phyloP scores from a whole-genome alignment of 768 basidiomycete species.

The Tricholoma terreum region DNA sequence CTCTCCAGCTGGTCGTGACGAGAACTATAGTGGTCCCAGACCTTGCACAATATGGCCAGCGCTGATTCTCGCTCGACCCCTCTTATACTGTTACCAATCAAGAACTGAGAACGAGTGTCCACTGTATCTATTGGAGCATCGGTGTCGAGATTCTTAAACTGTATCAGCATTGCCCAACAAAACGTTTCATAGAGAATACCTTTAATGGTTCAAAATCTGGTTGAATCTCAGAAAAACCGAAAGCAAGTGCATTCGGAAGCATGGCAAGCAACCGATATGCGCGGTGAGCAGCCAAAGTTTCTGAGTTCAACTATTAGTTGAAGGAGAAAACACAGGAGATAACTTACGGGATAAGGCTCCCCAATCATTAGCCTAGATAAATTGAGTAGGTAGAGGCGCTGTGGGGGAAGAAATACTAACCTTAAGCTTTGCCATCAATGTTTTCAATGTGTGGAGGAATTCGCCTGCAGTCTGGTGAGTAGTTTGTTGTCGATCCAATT shows the following conservation, averaged over 20 bases:
- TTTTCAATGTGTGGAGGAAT: conserved; percentile 57
- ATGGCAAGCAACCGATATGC: conserved; percentile 38
- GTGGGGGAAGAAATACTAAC: conserved; percentile 23
- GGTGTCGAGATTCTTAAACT: conserved; percentile 49
- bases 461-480: conserved; percentile 51
- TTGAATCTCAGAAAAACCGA: conserved; percentile 43
- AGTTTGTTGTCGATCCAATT: conserved; percentile 44
- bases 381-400: background rate
- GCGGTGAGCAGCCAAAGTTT: conserved; percentile 49
- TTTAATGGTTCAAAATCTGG: conserved; percentile 49
- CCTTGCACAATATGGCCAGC: conserved; percentile 19
- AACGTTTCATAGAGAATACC: conserved; percentile 25
- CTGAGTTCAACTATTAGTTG: conserved; percentile 19
- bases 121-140: conserved; percentile 35
- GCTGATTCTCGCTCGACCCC: conserved; percentile 19
- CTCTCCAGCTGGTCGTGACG: conserved; percentile 37
- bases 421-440: conserved; percentile 67
- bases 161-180: background rate
- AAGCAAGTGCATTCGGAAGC: conserved; percentile 46
- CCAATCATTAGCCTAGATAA: conserved; percentile 57
- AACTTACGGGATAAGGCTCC: conserved; percentile 57
- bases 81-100: conserved; percentile 9
- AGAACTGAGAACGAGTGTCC: conserved; percentile 37
- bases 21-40: conserved; percentile 28
- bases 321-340: background rate